Evolutionary conservation across 2,329 filamentous ascomycete genomes (phyloP), one percentile per base, ranked within the genome.

Genomic region (Pseudocercospora vitis): DNA sequence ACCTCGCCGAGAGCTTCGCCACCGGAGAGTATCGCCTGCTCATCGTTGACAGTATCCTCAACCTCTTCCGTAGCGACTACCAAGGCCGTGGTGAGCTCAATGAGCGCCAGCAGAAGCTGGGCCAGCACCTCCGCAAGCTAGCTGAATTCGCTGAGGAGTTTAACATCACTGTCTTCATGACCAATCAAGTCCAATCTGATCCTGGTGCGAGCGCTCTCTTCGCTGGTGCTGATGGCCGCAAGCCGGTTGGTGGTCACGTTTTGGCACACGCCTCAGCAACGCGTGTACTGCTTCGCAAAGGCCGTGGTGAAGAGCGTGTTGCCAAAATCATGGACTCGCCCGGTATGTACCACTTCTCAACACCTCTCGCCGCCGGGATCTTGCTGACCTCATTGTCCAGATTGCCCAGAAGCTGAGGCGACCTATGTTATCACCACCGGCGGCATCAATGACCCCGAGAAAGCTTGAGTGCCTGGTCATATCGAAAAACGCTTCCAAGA

Each of bases 181-280:
- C 85, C 49, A 88, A 87, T 60, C 85, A 88, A 71, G 85, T 88
- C 29, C 84, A 87, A 71, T 85, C 82, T 53, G 85, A 87, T 61
- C 85, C 85, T 11, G 84, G 85, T 56, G 85, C 84, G 8, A 86
- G 78, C 67, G 81, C 84, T 40, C 74, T 87, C 8, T 87, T 87
- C 65, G 81, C 83, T 47, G 79, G 83, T 59, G 83, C 82, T 52
- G 85, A 87, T 71, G 85, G 85, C 40, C 78, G 84, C 42, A 87
- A 87, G 67, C 83, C 84, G 45, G 79, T 84, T 45, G 82, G 83
- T 56, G 85, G 84, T 12, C 84, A 88, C 70, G 81, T 87, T 51
- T 79, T 88, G 24, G 84, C 84, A 31, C 84, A 88, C 69, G 84
- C 84, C 48, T 86, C 83, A 48, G 80, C 84, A 2, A 87, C 85